phyloP scores from a whole-genome alignment of 192 early-diverging fungal genomes.

The Backusella circina region DNA sequence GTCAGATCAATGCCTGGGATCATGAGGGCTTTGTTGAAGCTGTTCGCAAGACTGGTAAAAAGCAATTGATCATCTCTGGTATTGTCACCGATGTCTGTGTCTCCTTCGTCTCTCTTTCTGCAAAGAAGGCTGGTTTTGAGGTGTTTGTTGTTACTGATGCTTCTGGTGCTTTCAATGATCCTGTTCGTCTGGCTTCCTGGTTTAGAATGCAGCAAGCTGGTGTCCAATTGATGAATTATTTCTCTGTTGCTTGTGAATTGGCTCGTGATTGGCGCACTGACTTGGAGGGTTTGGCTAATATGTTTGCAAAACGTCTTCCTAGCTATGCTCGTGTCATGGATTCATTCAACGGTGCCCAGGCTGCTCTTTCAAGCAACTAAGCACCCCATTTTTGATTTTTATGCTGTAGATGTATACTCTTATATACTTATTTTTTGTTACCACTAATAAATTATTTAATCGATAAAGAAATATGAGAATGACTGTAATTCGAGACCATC shows the following conservation, averaged over 20 bases:
- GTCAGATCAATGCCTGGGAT: constrained; percentile 34
- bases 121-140: constrained; percentile 30
- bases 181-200: constrained; percentile 27
- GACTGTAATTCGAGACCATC: no score
- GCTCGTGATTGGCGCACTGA: constrained; percentile 27
- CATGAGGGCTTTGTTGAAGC: constrained; percentile 19
- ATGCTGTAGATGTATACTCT: no score
- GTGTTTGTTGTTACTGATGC: constrained; percentile 34
- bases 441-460: no score
- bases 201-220: constrained; percentile 24
- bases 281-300: constrained; percentile 18
- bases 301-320: constrained; percentile 25
- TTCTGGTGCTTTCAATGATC: constrained; percentile 31
- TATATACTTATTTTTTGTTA: no score
- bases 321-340: constrained; percentile 23
- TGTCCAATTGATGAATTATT: constrained; percentile 30
- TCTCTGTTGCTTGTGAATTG: constrained; percentile 28
- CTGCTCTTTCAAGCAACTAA: background rate
- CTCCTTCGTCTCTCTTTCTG: constrained; percentile 29
- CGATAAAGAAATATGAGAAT: no score
- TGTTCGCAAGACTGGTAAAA: constrained; percentile 30
- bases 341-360: constrained; percentile 18
- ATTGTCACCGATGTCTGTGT: constrained; percentile 36
- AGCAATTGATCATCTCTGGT: constrained; percentile 31
- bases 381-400: no score